Evolutionary conservation across 1,284 basidiomycete species (phyloP).

Genomic region (Heterobasidion annosum): DNA sequence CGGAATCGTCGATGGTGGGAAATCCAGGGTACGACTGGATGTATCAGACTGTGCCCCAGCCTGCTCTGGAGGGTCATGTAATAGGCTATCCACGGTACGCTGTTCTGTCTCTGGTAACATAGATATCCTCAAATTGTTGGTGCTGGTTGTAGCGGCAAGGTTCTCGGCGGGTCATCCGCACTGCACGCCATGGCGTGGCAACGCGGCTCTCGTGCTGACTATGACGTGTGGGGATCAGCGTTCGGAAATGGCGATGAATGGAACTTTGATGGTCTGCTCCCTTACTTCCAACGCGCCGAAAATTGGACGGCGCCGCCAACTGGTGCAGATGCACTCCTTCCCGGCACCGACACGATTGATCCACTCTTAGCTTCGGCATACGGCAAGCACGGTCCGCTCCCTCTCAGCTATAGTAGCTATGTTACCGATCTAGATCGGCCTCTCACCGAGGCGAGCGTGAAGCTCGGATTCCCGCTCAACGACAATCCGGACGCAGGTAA

Average conservation of each 20-base stretch:
- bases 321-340: constrained; percentile 3
- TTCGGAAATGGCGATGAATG: constrained; percentile 10
- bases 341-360: not conserved
- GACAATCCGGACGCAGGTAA: constrained; percentile 9
- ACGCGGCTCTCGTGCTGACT: constrained; percentile 9
- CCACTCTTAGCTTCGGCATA: constrained; percentile 1
- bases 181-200: constrained; percentile 11
- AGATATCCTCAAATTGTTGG: not conserved
- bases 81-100: not conserved
- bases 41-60: constrained; percentile 5
- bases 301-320: constrained; percentile 5
- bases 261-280: constrained; percentile 10
- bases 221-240: constrained; percentile 9
- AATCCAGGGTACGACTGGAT: constrained; percentile 10
- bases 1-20: constrained; percentile 8
- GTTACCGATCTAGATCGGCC: constrained; percentile 9
- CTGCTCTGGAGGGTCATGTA: constrained; percentile 7
- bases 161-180: constrained; percentile 10
- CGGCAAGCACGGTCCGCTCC: constrained; percentile 6
- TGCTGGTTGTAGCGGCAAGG: constrained; percentile 5
- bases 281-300: constrained; percentile 9
- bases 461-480: constrained; percentile 6
- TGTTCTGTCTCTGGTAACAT: not conserved
- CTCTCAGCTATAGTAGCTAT: constrained; percentile 10
- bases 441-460: constrained; percentile 6